Base-by-base conservation (phyloP, 306 rosid species). In the Lablab purpureus region DNA sequence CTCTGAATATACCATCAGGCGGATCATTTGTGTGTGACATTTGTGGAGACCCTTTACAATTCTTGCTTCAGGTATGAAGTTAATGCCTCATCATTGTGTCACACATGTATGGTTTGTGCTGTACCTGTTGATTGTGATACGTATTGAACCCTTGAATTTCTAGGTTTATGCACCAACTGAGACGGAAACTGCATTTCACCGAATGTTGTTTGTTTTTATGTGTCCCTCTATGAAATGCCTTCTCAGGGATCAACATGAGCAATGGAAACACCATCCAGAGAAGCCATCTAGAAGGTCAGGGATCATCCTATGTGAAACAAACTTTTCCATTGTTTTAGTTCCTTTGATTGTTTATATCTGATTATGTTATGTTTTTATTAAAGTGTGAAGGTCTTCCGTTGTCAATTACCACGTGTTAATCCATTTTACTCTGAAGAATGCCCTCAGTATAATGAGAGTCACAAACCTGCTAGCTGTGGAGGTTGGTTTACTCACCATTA, bases 321-420 rank as follows among this genome's bases (percentile, higher is more conserved):
- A 23, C 7, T 50, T 62, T 66, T 77, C 32, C 32, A 49, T 77
- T 40, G 15, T 75, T 60, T 5, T 32, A 19, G 63, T 62, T 68
- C 32, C 23, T 68, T 63, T 14, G 50, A 52, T 34, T 22, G 25
- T 55, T 74, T 74, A 56, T 81, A 67, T 68, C 85, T 82, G 76
- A 82, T 81, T 73, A 7, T 71, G 75, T 41, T 14, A 45, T 85
- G 41, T 6, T 78, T 34, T 83, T 88, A 62, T 79, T 58, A 34
- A 71, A 94, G 99, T 85, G 97, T 92, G 89, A 92, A 94, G 95
- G 97, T 91, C 71, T 91, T 91, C 59, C 92, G 97, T 45, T 82
- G 91, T 82, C 97, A 92, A 70, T 76, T 95, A 72, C 90, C 94
- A 4, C 87, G 80, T 0, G 0, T 3, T 17, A 94, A 94, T 87